A percentile compares a stretch with the other conserved stretches of the same genome.
These are phyloP conservation scores for Leccinum longicurvipes DNA, from an alignment of 768 basidiomycete genomes.

Conservation along the genomic window DNA sequence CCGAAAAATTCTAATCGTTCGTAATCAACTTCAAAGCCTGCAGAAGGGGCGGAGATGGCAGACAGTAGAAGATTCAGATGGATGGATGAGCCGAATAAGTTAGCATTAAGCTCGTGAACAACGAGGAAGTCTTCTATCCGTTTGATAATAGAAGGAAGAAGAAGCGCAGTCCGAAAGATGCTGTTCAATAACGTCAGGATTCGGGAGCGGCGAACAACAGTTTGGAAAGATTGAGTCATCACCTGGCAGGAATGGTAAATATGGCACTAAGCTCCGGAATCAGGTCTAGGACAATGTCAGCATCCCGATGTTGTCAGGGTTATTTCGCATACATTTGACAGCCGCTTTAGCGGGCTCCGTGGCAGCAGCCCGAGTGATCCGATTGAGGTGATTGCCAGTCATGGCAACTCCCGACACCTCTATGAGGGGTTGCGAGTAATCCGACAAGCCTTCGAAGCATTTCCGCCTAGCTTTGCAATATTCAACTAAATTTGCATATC, in stretches of 20 bases:
- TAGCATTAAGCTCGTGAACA: constrained; percentile 74
- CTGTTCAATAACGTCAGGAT: constrained; percentile 37
- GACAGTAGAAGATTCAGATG: constrained; percentile 56
- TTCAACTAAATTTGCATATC: constrained; percentile 59
- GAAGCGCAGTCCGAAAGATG: constrained; percentile 61
- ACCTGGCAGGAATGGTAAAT: constrained; percentile 74
- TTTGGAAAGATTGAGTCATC: constrained; percentile 21
- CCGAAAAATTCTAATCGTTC: constrained; percentile 83
- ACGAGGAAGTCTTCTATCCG: constrained; percentile 73
- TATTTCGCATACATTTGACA: constrained; percentile 54
- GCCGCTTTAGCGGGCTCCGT: constrained; percentile 37
- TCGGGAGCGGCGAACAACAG: constrained; percentile 14
- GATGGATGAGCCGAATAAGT: constrained; percentile 60
- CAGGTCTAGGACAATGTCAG: constrained; percentile 50
- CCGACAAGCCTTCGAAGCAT: constrained; percentile 57
- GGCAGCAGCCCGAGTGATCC: constrained; percentile 40
- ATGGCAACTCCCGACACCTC: constrained; percentile 56
- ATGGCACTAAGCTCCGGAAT: constrained; percentile 81
- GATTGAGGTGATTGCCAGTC: constrained; percentile 58
- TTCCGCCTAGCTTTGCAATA: constrained; percentile 62
- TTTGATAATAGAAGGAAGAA: constrained; percentile 71
- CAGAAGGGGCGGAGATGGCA: constrained; percentile 70
- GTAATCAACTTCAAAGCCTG: constrained; percentile 70
- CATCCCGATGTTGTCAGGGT: constrained; percentile 23
- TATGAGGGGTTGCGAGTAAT: constrained; percentile 68